phyloP scores from a whole-genome alignment of 2,329 filamentous ascomycete genomes.

The Botrytis medusae region DNA sequence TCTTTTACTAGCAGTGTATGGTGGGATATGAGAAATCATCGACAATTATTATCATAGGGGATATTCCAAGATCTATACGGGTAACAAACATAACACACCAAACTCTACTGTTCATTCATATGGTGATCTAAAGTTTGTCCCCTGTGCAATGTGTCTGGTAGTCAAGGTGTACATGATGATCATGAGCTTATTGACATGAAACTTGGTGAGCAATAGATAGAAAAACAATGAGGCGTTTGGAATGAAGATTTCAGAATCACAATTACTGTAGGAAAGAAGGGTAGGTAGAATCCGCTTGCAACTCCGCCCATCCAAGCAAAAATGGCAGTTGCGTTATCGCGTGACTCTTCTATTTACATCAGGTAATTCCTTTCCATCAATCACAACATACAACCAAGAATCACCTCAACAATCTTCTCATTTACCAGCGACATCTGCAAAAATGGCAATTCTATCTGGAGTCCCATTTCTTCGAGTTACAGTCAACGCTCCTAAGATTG shows the following conservation, averaged over 20 bases:
- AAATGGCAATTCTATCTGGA: slow-evolving; percentile 12
- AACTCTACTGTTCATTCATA: not conserved
- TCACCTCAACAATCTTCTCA: too few relatives aligned
- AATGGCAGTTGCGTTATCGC: not conserved
- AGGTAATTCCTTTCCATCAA: not conserved
- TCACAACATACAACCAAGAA: not conserved
- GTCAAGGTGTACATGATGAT: not conserved
- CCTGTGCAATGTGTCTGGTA: not conserved
- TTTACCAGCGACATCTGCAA: not conserved
- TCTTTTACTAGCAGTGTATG: not conserved
- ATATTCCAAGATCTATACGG: not conserved
- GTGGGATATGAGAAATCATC: not conserved
- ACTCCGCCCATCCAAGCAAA: not conserved
- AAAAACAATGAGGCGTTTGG: not conserved
- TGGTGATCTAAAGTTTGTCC: not conserved
- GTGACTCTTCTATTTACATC: not conserved
- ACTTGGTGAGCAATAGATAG: not conserved
- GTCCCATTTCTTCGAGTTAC: slow-evolving; percentile 15
- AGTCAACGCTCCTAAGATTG: not conserved
- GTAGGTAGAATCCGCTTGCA: not conserved
- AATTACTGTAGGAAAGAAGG: not conserved
- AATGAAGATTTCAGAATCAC: not conserved
- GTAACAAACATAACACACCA: not conserved
- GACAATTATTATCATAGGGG: not conserved
- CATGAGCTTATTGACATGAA: not conserved